These are phyloP conservation scores for Quercus tomentella DNA, from an alignment of 331 rosid genomes.

Conservation along the genomic window DNA sequence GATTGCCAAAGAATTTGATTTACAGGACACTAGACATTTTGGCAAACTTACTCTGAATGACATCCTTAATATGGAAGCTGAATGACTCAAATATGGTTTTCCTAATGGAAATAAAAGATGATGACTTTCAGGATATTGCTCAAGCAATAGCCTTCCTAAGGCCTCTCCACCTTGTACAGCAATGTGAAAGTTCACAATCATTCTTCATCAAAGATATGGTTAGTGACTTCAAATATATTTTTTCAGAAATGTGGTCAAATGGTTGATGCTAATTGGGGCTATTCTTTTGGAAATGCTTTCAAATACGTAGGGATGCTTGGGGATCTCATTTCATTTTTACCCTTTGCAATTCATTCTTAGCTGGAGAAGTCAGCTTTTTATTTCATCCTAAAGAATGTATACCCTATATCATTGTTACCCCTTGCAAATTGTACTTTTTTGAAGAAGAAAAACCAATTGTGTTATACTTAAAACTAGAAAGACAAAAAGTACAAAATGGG, in stretches of 20 bases:
- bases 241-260: background rate
- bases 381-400: background rate
- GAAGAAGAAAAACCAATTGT: no score
- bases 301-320: background rate
- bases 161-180: background rate
- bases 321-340: background rate
- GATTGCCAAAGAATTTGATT: slow-evolving; percentile 61
- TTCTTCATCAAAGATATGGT: background rate
- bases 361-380: background rate
- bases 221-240: background rate
- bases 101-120: background rate
- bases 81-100: slow-evolving; percentile 12
- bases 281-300: background rate
- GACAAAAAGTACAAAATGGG: no score
- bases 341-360: background rate
- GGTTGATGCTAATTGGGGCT: background rate
- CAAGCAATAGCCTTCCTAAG: background rate
- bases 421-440: background rate
- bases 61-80: slow-evolving; percentile 34
- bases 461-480: no score
- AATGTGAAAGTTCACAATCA: background rate
- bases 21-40: slow-evolving; percentile 34
- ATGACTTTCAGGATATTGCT: background rate
- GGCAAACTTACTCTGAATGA: slow-evolving; percentile 65
- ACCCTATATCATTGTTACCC: background rate